Conservation (phyloP, 2,329 filamentous ascomycete genomes). For the Parascedosporium putredinis region DNA sequence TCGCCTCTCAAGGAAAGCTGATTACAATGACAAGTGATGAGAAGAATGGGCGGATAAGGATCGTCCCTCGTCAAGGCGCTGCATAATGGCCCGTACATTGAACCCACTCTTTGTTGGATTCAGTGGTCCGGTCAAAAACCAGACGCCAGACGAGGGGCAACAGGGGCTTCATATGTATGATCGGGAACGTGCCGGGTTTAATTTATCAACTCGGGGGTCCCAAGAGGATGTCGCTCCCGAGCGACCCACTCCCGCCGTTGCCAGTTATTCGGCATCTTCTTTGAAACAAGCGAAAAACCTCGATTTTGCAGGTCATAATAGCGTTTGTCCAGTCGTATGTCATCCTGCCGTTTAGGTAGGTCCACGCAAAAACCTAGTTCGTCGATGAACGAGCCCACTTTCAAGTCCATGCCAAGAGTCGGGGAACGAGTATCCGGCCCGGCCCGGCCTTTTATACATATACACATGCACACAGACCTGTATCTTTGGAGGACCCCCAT, state of each 20-base stretch:
- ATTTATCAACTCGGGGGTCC: neutral
- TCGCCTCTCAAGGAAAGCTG: too few relatives aligned
- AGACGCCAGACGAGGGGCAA: too few relatives aligned
- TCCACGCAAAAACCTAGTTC: neutral
- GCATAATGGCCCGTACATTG: too few relatives aligned
- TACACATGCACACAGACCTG: neutral
- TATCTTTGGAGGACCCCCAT: neutral
- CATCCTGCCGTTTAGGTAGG: slow-evolving; percentile 2
- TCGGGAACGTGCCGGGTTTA: neutral
- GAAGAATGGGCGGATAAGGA: too few relatives aligned
- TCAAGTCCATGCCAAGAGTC: neutral
- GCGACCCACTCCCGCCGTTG: neutral
- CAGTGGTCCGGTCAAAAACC: too few relatives aligned
- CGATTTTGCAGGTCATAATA: neutral
- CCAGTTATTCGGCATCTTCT: neutral
- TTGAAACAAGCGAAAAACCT: neutral
- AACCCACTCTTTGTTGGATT: too few relatives aligned
- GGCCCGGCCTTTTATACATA: slow-evolving; percentile 2
- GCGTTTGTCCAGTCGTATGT: neutral
- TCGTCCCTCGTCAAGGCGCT: too few relatives aligned
- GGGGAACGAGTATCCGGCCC: slow-evolving; percentile 1
- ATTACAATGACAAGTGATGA: too few relatives aligned
- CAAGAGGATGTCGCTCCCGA: neutral
- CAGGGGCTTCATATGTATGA: too few relatives aligned
- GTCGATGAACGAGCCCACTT: neutral